These are phyloP conservation scores for Acanthamoeba castellanii DNA, from an alignment of 208 protist species.

Conservation along the genomic window DNA sequence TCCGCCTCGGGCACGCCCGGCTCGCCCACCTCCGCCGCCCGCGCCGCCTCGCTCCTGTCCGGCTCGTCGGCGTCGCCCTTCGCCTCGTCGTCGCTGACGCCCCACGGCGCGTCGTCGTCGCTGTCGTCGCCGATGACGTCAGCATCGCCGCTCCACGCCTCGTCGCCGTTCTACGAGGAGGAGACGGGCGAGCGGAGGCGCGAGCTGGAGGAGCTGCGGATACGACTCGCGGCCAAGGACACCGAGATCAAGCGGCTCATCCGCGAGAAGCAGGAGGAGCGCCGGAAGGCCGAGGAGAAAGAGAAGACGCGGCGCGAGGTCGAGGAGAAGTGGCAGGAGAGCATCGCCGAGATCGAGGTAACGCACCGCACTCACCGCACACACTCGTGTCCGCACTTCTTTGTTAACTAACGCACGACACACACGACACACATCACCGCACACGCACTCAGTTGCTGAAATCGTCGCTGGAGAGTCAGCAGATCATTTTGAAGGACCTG, in stretches of 20 bases:
- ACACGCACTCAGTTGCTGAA: not conserved
- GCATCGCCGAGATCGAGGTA: slow-evolving; percentile 21
- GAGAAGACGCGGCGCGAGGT: not conserved
- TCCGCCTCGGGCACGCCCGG: not conserved
- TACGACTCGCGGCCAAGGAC: not conserved
- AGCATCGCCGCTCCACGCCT: not conserved
- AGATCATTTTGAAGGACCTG: slow-evolving; percentile 6
- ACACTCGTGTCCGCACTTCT: no score
- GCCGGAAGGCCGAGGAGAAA: not conserved
- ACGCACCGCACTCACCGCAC: not conserved
- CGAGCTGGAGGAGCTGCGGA: slow-evolving; percentile 23
- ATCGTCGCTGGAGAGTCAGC: not conserved
- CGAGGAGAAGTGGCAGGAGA: slow-evolving; percentile 33
- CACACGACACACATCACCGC: not conserved
- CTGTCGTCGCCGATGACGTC: not conserved
- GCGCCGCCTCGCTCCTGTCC: not conserved
- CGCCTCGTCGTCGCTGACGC: not conserved
- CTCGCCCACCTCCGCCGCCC: not conserved
- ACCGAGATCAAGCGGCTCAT: slow-evolving; percentile 44
- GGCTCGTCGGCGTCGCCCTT: not conserved
- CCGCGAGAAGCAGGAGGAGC: slow-evolving; percentile 25
- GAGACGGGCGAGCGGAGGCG: not conserved
- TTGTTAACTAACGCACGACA: no score
- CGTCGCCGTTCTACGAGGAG: slow-evolving; percentile 23
- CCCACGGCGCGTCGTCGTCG: not conserved